Base-by-base conservation (phyloP, 202 grass and related monocot species). In the Brachypodium distachyon region DNA sequence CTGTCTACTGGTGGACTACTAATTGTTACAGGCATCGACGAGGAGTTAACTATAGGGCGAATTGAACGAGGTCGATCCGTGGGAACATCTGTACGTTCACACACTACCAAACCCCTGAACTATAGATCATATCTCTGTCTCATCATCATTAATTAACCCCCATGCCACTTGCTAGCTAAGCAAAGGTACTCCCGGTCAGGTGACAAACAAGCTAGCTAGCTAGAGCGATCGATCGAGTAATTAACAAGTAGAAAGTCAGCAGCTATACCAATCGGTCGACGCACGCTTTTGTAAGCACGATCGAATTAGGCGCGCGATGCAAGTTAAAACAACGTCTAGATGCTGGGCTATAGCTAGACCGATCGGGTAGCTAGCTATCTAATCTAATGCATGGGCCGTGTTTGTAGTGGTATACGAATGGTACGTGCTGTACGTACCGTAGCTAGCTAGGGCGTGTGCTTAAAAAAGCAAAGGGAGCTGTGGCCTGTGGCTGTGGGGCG, bases 361-460 rank as follows among this genome's bases (percentile, higher is more conserved):
- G n/a, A 25, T n/a, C 21, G 37, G 32, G 33, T 61, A 25, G 23
- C 9, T 22, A 54, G 27, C 21, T n/a, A n/a, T n/a, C n/a, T n/a
- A n/a, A n/a, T n/a, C n/a, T 17, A 27, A 22, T 19, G 62, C 61
- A 17, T 59, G 61, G 21, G 21, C 61, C 61, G 61, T 65, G 63
- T 28, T 43, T 0, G 23, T 27, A 56, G n/a, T n/a, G n/a, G n/a
- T n/a, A n/a, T n/a, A n/a, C n/a, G n/a, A n/a, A n/a, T n/a, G n/a
- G n/a, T n/a, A n/a, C n/a, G n/a, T n/a, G n/a, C n/a, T 25, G 52
- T 14, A 16, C 10, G 26, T 2, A n/a, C n/a, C n/a, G n/a, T 32
- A 18, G 22, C 23, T 57, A 33, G n/a, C 9, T 84, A 77, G 57
- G 77, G 23, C 48, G 73, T 81, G 75, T 83, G 74, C 85, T 72